Conservation (phyloP, 495 filamentous ascomycete genomes). For the Penicillium canescens region DNA sequence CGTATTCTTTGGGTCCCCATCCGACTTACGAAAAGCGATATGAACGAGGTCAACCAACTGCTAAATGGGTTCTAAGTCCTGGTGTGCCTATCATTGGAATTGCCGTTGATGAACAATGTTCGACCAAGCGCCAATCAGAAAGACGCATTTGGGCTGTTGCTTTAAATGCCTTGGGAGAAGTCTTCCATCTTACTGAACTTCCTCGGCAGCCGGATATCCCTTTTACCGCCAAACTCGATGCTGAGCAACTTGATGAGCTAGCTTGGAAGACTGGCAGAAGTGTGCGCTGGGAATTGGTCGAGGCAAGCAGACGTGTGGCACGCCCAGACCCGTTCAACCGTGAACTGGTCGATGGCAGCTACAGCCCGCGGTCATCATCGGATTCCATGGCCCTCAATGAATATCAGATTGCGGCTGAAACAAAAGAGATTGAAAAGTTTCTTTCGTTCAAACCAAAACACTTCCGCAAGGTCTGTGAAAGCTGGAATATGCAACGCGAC, state of each 20-base stretch:
- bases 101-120: slow-evolving; percentile 80
- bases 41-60: slow-evolving; percentile 73
- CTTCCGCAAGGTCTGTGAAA: slow-evolving; percentile 75
- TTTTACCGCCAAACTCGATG: slow-evolving; percentile 27
- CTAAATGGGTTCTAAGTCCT: slow-evolving; percentile 84
- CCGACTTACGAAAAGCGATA: slow-evolving; percentile 65
- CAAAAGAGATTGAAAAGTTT: slow-evolving; percentile 77
- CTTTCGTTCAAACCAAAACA: slow-evolving; percentile 71
- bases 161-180: slow-evolving; percentile 88
- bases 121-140: slow-evolving; percentile 61
- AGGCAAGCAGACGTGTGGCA: slow-evolving; percentile 69
- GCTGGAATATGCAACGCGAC: slow-evolving; percentile 90
- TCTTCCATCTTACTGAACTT: slow-evolving; percentile 77
- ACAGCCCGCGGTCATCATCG: slow-evolving; percentile 67
- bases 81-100: slow-evolving; percentile 90
- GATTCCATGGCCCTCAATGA: slow-evolving; percentile 69
- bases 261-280: slow-evolving; percentile 81
- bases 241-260: slow-evolving; percentile 54
- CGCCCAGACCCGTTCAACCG: slow-evolving; percentile 68
- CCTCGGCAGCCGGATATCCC: slow-evolving; percentile 46
- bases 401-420: slow-evolving; percentile 71
- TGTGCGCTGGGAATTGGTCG: slow-evolving; percentile 77
- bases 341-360: slow-evolving; percentile 60
- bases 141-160: slow-evolving; percentile 81
- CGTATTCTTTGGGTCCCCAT: slow-evolving; percentile 74